Percentiles rank a stretch among this genome's conserved stretches.
phyloP scores from a whole-genome alignment of 495 filamentous ascomycete species.

The Neurospora sp. region DNA sequence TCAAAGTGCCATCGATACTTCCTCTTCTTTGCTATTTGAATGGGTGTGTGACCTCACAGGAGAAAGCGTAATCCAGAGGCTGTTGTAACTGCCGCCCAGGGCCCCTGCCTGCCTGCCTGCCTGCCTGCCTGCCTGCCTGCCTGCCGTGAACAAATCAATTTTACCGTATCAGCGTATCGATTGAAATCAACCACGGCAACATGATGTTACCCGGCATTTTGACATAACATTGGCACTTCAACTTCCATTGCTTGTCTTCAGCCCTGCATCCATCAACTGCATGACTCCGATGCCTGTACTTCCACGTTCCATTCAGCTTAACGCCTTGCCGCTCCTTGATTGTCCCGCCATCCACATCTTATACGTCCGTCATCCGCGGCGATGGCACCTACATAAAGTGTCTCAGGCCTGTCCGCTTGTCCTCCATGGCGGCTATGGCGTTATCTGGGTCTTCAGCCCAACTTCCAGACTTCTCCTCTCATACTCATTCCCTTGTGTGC shows the following conservation, averaged over 20 bases:
- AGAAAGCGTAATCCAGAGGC: not conserved
- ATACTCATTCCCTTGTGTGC: not conserved
- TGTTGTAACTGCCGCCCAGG: not conserved
- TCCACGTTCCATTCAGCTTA: not conserved
- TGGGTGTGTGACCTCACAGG: not conserved
- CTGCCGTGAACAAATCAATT: not conserved
- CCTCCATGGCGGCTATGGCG: not conserved
- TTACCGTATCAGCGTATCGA: not conserved
- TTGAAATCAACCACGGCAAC: not conserved
- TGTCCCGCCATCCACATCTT: not conserved
- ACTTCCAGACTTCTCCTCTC: not conserved
- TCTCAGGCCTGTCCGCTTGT: not conserved
- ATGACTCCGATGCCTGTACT: not conserved
- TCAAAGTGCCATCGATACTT: not conserved
- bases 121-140: not conserved
- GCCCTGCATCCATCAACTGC: not conserved
- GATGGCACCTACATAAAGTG: not conserved
- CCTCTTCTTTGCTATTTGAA: not conserved
- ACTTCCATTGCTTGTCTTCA: not conserved
- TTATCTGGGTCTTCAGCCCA: not conserved
- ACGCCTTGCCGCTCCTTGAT: not conserved
- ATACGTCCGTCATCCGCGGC: not conserved
- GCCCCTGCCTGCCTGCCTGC: not conserved
- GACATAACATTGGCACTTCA: not conserved
- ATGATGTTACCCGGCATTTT: not conserved